Percentiles rank a stretch among this genome's conserved stretches.
Evolutionary conservation across 2,329 filamentous ascomycete species (phyloP).

Genomic region (Penicillium sp.): DNA sequence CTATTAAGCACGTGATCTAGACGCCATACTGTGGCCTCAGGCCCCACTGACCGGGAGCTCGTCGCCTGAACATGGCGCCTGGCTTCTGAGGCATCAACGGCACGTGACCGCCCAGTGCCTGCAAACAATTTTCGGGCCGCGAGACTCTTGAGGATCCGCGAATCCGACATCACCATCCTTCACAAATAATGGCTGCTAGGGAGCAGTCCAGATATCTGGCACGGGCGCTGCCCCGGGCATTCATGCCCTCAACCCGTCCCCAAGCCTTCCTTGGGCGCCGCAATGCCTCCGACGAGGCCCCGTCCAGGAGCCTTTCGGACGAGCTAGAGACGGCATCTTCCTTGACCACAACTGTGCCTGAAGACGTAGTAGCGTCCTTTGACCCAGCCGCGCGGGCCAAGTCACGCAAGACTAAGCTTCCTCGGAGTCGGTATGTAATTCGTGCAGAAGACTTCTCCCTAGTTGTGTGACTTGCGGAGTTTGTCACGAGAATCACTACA

Average conservation of each 20-base stretch:
- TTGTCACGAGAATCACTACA: background rate
- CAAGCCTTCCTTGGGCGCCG: conserved; percentile 38
- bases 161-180: conserved; percentile 18
- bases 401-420: conserved; percentile 42
- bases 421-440: conserved; percentile 50
- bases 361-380: conserved; percentile 45
- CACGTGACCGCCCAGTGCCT: conserved; percentile 17
- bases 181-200: conserved; percentile 37
- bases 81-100: conserved; percentile 5
- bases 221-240: conserved; percentile 36
- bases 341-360: conserved; percentile 36
- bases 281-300: conserved; percentile 46
- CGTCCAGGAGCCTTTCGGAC: conserved; percentile 28
- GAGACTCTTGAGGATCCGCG: conserved; percentile 13
- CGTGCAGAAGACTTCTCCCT: background rate
- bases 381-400: conserved; percentile 49
- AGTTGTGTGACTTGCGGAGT: background rate
- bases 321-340: conserved; percentile 46
- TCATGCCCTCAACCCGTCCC: conserved; percentile 29
- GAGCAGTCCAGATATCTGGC: conserved; percentile 39
- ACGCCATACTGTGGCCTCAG: too few species aligned
- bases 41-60: background rate
- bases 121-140: conserved; percentile 34
- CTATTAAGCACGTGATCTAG: too few species aligned
- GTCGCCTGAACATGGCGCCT: conserved; percentile 3